These are phyloP conservation scores for Drosera capensis DNA, from an alignment of 148 eudicot genomes.

Conservation along the genomic window DNA sequence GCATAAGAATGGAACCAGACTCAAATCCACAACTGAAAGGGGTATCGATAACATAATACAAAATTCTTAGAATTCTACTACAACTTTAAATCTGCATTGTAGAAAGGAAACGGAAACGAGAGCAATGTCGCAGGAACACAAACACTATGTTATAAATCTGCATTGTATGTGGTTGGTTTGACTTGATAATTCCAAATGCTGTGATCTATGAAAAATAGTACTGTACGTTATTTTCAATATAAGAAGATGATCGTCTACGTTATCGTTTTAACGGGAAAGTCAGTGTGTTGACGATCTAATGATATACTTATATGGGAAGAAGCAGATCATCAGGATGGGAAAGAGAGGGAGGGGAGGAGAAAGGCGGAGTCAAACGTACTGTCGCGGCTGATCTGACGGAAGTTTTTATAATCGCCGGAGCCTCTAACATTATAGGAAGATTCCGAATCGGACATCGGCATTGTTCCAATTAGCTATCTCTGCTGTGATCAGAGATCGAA, in stretches of 20 bases:
- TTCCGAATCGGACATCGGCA: constrained; percentile 79
- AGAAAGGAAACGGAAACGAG: too few species aligned
- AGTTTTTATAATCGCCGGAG: constrained; percentile 44
- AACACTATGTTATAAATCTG: too few species aligned
- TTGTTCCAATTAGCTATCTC: constrained; percentile 4
- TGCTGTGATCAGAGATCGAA: not conserved
- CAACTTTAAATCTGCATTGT: too few species aligned
- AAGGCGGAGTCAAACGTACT: constrained; percentile 37
- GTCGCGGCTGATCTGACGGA: constrained; percentile 68
- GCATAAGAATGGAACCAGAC: not conserved
- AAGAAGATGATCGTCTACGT: too few species aligned
- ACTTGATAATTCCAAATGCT: too few species aligned
- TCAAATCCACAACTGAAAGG: not conserved
- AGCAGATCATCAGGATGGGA: too few species aligned
- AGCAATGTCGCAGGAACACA: too few species aligned
- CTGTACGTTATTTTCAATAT: too few species aligned
- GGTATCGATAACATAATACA: not conserved
- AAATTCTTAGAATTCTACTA: too few species aligned
- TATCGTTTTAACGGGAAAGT: not conserved
- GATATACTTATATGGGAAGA: too few species aligned
- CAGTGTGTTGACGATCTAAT: not conserved
- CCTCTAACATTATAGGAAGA: constrained; percentile 19
- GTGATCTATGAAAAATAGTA: too few species aligned
- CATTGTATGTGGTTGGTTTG: too few species aligned
- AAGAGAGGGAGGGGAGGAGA: not conserved